Evolutionary conservation across 805 yeast species (phyloP).

Genomic region (Tetrapisispora arboricola): DNA sequence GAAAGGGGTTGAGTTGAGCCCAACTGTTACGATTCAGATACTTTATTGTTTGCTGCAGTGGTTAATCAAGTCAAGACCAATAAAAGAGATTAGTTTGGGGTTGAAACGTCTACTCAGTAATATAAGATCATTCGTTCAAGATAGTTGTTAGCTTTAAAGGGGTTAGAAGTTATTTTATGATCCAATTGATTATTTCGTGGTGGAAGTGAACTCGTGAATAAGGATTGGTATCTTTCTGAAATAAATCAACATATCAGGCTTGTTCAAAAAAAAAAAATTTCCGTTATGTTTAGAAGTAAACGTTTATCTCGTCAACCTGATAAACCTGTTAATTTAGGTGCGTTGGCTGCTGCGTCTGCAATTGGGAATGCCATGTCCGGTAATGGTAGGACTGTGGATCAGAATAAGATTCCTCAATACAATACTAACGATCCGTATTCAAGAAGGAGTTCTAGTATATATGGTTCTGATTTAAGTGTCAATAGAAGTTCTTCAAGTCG

Average conservation of each 20-base stretch:
- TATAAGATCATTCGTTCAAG: no score
- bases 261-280: neutral
- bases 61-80: no score
- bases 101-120: no score
- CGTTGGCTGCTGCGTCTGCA: constrained; percentile 54
- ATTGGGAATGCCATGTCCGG: constrained; percentile 38
- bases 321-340: constrained; percentile 35
- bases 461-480: neutral
- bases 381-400: constrained; percentile 20
- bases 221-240: no score
- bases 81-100: no score
- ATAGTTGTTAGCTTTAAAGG: no score
- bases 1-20: no score
- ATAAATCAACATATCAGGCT: no score
- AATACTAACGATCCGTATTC: constrained; percentile 10
- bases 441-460: constrained; percentile 2
- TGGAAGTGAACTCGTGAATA: no score
- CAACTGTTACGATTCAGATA: no score
- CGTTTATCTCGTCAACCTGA: constrained; percentile 3
- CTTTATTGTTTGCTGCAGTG: no score
- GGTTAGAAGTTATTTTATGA: no score
- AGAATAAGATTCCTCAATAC: constrained; percentile 17
- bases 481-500: neutral
- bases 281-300: constrained; percentile 2
- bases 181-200: neutral